phyloP scores from a whole-genome alignment of 2,329 filamentous ascomycete genomes.

The Cercospora brassicicola region DNA sequence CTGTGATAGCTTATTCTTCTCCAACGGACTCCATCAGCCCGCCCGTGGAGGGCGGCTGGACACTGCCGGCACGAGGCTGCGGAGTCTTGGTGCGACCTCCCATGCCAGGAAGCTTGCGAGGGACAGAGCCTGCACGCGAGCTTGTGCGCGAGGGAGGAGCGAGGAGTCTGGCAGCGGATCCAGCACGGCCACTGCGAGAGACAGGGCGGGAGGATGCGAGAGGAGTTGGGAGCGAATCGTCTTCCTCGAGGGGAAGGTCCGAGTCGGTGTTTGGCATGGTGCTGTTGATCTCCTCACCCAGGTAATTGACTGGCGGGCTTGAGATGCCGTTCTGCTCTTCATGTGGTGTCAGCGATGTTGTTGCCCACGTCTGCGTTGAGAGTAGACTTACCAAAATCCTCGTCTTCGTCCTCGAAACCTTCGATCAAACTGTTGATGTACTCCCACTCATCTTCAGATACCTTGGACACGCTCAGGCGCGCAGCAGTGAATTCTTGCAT shows the following conservation, averaged over 20 bases:
- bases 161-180: conserved; percentile 7
- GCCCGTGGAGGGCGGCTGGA: not conserved
- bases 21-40: conserved; percentile 13
- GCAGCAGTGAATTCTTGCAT: conserved; percentile 83
- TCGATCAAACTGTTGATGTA: conserved; percentile 50
- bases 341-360: not conserved
- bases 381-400: conserved; percentile 4
- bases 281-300: not conserved
- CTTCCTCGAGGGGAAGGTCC: conserved; percentile 10
- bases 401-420: conserved; percentile 25
- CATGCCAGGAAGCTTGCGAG: not conserved
- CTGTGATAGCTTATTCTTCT: conserved; percentile 7
- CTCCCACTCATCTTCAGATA: conserved; percentile 65
- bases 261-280: conserved; percentile 20
- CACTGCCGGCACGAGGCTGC: conserved; percentile 15
- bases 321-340: not conserved
- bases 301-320: not conserved
- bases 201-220: conserved; percentile 18
- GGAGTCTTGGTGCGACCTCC: conserved; percentile 23
- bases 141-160: conserved; percentile 14
- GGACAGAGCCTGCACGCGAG: conserved; percentile 20
- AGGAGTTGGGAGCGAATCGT: conserved; percentile 12
- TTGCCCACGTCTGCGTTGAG: not conserved
- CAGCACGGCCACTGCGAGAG: conserved; percentile 20
- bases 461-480: conserved; percentile 77